Evolutionary conservation across 108 stramenopile species (phyloP).

Genomic region (Fragilariopsis cylindrus): DNA sequence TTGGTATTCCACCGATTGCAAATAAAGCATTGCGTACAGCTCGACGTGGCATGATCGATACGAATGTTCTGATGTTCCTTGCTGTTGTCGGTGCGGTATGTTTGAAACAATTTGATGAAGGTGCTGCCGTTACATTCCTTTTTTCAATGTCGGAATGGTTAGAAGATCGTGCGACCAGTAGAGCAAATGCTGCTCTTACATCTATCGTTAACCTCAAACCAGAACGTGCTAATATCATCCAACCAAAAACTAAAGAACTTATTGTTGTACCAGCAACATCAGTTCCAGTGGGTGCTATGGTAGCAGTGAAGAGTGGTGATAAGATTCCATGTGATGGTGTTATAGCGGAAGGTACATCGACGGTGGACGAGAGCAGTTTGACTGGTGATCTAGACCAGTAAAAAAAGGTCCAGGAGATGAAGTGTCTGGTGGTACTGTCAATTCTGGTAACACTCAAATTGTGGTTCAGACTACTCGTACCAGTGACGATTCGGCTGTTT

Average conservation of each 20-base stretch:
- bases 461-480: slow-evolving; percentile 70
- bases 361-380: slow-evolving; percentile 59
- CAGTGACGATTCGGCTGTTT: slow-evolving; percentile 79
- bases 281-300: slow-evolving; percentile 75
- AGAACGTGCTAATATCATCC: slow-evolving; percentile 70
- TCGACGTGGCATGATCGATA: slow-evolving; percentile 60
- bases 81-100: slow-evolving; percentile 80
- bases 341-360: slow-evolving; percentile 70
- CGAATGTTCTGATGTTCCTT: slow-evolving; percentile 79
- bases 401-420: slow-evolving; percentile 59
- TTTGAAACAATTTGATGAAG: slow-evolving; percentile 74
- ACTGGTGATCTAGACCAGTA: slow-evolving; percentile 76
- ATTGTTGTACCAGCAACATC: slow-evolving; percentile 57
- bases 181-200: slow-evolving; percentile 76
- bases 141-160: slow-evolving; percentile 74
- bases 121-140: slow-evolving; percentile 80
- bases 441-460: slow-evolving; percentile 69
- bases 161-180: slow-evolving; percentile 62
- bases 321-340: slow-evolving; percentile 93
- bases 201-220: slow-evolving; percentile 70
- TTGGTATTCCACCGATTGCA: slow-evolving; percentile 69
- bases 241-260: slow-evolving; percentile 59
- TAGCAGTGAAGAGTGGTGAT: slow-evolving; percentile 85
- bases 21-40: slow-evolving; percentile 57
- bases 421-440: slow-evolving; percentile 86